Evolutionary conservation across 1,284 basidiomycete species (phyloP).

Genomic region (Microbotryum violaceum): DNA sequence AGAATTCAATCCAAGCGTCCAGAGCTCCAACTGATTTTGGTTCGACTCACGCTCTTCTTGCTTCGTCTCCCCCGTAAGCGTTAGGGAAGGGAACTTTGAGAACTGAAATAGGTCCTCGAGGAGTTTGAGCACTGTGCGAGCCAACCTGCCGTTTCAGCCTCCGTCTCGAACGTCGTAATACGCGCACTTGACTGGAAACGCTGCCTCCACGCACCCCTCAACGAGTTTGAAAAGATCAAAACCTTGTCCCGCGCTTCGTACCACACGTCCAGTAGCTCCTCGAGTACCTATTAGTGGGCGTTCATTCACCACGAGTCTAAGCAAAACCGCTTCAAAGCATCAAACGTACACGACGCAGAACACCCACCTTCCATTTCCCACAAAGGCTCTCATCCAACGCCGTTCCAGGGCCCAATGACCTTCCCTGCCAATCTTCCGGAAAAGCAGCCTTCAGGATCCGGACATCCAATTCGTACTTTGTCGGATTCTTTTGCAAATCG

Average conservation of each 20-base stretch:
- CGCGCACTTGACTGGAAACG: too few species aligned
- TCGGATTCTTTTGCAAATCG: constrained; percentile 42
- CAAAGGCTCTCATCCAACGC: constrained; percentile 50
- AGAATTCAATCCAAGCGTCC: background rate
- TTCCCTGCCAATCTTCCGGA: constrained; percentile 34
- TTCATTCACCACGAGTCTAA: constrained; percentile 6
- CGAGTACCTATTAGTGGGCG: constrained; percentile 50
- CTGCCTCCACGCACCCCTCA: constrained; percentile 6
- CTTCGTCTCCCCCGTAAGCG: constrained; percentile 58
- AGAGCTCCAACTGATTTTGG: too few species aligned
- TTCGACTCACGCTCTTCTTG: constrained; percentile 37
- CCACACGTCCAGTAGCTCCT: constrained; percentile 53
- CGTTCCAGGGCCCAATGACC: constrained; percentile 26
- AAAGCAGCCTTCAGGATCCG: constrained; percentile 37
- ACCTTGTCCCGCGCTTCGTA: constrained; percentile 50
- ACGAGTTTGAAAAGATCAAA: constrained; percentile 61
- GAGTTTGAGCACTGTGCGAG: constrained; percentile 71
- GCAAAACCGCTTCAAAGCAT: too few species aligned
- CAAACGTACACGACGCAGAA: too few species aligned
- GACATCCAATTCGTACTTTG: constrained; percentile 36
- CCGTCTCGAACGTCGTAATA: too few species aligned
- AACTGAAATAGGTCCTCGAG: constrained; percentile 62
- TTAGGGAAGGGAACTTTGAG: constrained; percentile 52
- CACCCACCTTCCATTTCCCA: constrained; percentile 70
- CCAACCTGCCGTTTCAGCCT: too few species aligned